Percentiles rank a stretch among this genome's conserved stretches.
These are phyloP conservation scores for Tylopilus felleus DNA, from an alignment of 768 basidiomycete species.

Conservation along the genomic window DNA sequence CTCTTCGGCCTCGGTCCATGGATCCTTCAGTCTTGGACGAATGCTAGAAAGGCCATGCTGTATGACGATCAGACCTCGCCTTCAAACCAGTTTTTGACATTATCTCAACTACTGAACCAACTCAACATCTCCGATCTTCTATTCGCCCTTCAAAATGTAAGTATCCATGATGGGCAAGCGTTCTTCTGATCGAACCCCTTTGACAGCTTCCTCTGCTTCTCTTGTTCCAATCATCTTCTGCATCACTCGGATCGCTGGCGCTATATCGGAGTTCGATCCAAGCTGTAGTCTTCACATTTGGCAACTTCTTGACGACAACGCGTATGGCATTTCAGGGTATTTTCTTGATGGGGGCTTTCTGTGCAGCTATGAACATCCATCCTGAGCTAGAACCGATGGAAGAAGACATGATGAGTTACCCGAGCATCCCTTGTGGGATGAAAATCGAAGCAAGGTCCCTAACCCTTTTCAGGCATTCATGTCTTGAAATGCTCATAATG, in stretches of 20 bases:
- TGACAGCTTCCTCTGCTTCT: slow-evolving; percentile 71
- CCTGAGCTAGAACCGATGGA: slow-evolving; percentile 63
- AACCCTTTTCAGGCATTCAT: slow-evolving; percentile 10
- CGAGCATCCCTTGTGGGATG: slow-evolving; percentile 51
- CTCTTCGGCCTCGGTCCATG: slow-evolving; percentile 83
- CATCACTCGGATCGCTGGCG: slow-evolving; percentile 77
- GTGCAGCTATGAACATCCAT: slow-evolving; percentile 67
- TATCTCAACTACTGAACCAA: slow-evolving; percentile 48
- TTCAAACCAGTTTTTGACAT: slow-evolving; percentile 36
- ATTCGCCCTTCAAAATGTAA: slow-evolving; percentile 66
- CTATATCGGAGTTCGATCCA: slow-evolving; percentile 78
- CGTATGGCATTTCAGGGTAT: slow-evolving; percentile 82
- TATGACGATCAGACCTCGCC: slow-evolving; percentile 48
- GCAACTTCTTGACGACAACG: slow-evolving; percentile 57
- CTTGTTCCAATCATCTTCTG: slow-evolving; percentile 65
- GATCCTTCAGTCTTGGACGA: slow-evolving; percentile 78
- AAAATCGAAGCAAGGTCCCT: slow-evolving; percentile 67
- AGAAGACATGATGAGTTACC: slow-evolving; percentile 50
- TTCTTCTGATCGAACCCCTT: slow-evolving; percentile 13
- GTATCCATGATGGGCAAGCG: slow-evolving; percentile 24
- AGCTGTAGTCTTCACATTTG: slow-evolving; percentile 61
- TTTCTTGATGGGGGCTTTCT: slow-evolving; percentile 85
- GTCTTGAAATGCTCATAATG: slow-evolving; percentile 7
- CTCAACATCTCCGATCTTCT: slow-evolving; percentile 64
- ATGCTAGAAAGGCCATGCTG: slow-evolving; percentile 56